Conservation (phyloP, 768 basidiomycete species). For the Trametes coccinea region DNA sequence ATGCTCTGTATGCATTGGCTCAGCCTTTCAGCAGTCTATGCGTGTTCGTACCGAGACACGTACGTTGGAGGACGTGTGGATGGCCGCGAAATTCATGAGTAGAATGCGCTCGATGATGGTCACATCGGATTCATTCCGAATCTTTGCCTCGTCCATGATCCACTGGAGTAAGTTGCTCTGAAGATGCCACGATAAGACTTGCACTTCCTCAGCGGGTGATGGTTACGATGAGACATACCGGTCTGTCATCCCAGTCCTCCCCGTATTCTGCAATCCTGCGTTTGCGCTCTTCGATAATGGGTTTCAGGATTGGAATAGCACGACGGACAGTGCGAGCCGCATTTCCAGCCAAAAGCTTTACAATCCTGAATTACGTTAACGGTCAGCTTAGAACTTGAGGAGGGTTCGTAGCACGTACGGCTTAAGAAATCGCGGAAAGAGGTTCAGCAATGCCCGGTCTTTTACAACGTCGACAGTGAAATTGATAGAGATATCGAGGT, state of each 20-base stretch:
- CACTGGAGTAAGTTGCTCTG: constrained; percentile 37
- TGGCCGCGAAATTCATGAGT: constrained; percentile 28
- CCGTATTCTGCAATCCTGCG: constrained; percentile 13
- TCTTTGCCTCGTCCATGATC: constrained; percentile 31
- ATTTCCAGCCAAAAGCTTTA: neutral
- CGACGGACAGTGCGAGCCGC: neutral
- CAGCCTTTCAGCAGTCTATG: too few species aligned
- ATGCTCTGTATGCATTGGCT: constrained; percentile 27
- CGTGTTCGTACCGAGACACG: neutral
- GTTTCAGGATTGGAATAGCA: constrained; percentile 26
- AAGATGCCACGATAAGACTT: too few species aligned
- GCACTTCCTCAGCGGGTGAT: neutral
- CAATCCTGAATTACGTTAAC: too few species aligned
- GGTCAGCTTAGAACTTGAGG: too few species aligned
- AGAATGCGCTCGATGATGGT: constrained; percentile 30
- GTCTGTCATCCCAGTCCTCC: constrained; percentile 29
- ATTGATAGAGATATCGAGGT: neutral
- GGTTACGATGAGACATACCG: constrained; percentile 28
- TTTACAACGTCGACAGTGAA: constrained; percentile 36
- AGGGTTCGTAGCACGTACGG: constrained; percentile 23
- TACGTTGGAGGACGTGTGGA: constrained; percentile 20
- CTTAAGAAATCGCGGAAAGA: constrained; percentile 36
- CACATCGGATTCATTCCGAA: constrained; percentile 9
- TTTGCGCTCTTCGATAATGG: constrained; percentile 34
- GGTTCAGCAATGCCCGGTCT: constrained; percentile 24